These are phyloP conservation scores for Clitopilus passeckerianus DNA, from an alignment of 768 basidiomycete species.

Conservation along the genomic window DNA sequence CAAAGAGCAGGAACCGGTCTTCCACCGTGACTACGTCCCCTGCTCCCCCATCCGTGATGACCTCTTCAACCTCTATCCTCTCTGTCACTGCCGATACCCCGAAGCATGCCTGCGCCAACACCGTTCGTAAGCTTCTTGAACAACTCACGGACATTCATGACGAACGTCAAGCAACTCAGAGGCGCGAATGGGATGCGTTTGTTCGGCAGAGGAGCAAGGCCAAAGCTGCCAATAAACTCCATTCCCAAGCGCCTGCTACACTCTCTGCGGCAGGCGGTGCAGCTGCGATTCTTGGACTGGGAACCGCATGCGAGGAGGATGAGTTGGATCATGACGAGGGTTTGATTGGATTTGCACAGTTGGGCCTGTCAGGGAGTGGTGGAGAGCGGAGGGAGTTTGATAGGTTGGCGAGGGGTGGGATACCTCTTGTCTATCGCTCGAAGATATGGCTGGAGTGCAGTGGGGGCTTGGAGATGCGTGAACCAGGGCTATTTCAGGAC, in stretches of 20 bases:
- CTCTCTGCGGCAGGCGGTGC: conserved; percentile 35
- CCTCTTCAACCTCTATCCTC: conserved; percentile 49
- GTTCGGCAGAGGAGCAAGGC: conserved; percentile 62
- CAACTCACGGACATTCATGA: conserved; percentile 84
- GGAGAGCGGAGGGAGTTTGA: conserved; percentile 80
- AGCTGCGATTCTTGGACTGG: conserved; percentile 65
- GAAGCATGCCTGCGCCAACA: conserved; percentile 70
- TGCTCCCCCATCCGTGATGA: conserved; percentile 13
- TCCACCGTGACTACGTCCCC: conserved; percentile 27
- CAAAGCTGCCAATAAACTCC: conserved; percentile 25
- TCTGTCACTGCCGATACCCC: conserved; percentile 59
- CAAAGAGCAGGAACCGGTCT: conserved; percentile 42
- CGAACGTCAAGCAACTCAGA: conserved; percentile 58
- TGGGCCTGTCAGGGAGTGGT: conserved; percentile 71
- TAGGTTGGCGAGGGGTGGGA: conserved; percentile 74
- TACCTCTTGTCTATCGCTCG: conserved; percentile 82
- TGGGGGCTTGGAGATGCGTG: conserved; percentile 86
- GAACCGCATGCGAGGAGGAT: conserved; percentile 59
- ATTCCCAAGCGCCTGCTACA: conserved; percentile 14
- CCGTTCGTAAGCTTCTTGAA: conserved; percentile 66
- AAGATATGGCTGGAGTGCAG: conserved; percentile 94
- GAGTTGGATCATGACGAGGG: conserved; percentile 81
- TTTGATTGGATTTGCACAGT: conserved; percentile 86
- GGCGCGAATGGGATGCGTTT: conserved; percentile 87
- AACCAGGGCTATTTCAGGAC: conserved; percentile 88